Percentiles rank a stretch among this genome's conserved stretches.
These are phyloP conservation scores for Microthyrium microscopicum DNA, from an alignment of 2,329 filamentous ascomycete genomes.

Conservation along the genomic window DNA sequence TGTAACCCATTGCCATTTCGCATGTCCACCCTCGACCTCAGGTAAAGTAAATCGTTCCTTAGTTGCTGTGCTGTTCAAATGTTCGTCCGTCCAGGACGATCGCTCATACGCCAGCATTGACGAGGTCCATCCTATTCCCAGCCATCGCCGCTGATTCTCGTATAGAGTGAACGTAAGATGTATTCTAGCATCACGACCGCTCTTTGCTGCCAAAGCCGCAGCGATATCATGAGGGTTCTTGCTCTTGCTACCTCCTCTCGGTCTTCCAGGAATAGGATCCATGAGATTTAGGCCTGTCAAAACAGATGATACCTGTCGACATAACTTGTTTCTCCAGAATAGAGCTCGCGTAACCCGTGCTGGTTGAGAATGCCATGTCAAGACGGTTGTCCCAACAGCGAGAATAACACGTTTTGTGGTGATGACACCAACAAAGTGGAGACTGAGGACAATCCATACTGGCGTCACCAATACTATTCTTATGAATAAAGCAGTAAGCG, in stretches of 20 bases:
- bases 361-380: conserved; percentile 86
- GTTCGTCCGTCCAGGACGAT: conserved; percentile 87
- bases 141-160: conserved; percentile 90
- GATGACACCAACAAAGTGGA: conserved; percentile 70
- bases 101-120: conserved; percentile 84
- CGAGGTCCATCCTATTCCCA: conserved; percentile 87
- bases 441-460: conserved; percentile 67
- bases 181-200: conserved; percentile 36
- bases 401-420: conserved; percentile 73
- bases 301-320: conserved; percentile 52
- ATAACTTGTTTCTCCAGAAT: conserved; percentile 69
- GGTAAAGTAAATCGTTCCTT: conserved; percentile 58
- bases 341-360: conserved; percentile 72
- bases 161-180: conserved; percentile 94
- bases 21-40: conserved; percentile 45
- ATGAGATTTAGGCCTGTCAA: conserved; percentile 70
- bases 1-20: conserved; percentile 68
- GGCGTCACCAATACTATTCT: conserved; percentile 78
- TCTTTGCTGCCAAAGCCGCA: conserved; percentile 25
- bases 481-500: conserved; percentile 76
- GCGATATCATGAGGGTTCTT: conserved; percentile 31
- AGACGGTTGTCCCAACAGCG: conserved; percentile 65
- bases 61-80: conserved; percentile 62
- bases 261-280: conserved; percentile 23
- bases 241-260: conserved; percentile 18